phyloP scores from a whole-genome alignment of 176 grass and related monocot genomes.

The Leersia perrieri region DNA sequence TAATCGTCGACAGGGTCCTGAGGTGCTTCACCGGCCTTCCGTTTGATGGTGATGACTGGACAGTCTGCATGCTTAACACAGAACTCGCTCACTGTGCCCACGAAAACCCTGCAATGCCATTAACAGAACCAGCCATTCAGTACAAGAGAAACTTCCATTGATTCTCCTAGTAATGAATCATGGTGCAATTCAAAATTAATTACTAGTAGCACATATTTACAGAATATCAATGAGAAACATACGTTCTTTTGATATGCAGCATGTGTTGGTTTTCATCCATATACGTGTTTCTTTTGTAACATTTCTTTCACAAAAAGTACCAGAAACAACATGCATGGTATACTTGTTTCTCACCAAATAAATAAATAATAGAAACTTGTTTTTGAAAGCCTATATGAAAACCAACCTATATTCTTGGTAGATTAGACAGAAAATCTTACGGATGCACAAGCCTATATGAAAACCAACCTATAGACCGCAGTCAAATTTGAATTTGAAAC shows the following conservation, averaged over 20 bases:
- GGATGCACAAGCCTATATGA: too few relatives aligned
- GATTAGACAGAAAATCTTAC: not conserved
- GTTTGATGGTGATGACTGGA: slow-evolving; percentile 88
- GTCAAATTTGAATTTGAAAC: too few relatives aligned
- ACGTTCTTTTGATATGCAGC: not conserved
- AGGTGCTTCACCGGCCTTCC: slow-evolving; percentile 75
- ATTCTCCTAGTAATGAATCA: not conserved
- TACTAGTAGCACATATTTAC: not conserved
- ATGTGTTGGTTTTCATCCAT: not conserved
- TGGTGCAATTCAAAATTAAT: not conserved
- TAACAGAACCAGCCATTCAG: not conserved
- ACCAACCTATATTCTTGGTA: not conserved
- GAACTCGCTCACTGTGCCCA: slow-evolving; percentile 90
- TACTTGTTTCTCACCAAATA: too few relatives aligned
- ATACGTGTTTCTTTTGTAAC: not conserved
- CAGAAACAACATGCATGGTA: not conserved
- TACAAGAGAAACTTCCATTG: not conserved
- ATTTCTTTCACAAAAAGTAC: not conserved
- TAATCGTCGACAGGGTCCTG: slow-evolving; percentile 83
- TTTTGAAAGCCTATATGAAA: too few relatives aligned
- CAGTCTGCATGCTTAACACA: slow-evolving; percentile 93
- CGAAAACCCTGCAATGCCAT: slow-evolving; percentile 65
- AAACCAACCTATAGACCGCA: too few relatives aligned
- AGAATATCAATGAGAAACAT: not conserved
- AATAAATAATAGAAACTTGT: too few relatives aligned